Percentiles rank a stretch among this genome's conserved stretches.
Conservation (phyloP, 2,329 filamentous ascomycete genomes). For the Sporothrix schenckii region DNA sequence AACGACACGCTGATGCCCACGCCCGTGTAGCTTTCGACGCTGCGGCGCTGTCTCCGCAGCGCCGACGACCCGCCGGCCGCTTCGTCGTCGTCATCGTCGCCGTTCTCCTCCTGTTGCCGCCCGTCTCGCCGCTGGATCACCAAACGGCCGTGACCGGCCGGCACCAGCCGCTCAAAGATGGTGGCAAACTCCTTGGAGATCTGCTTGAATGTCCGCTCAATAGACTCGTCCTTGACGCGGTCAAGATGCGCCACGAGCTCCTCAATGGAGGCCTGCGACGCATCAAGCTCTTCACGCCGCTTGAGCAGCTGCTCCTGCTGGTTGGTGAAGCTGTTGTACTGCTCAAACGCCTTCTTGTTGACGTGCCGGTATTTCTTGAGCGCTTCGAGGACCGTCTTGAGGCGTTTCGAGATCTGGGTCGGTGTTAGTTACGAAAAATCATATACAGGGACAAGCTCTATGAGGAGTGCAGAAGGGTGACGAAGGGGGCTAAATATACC, state of each 20-base stretch:
- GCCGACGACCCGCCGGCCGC: constrained; percentile 64
- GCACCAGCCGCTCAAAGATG: constrained; percentile 93
- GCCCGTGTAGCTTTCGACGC: constrained; percentile 92
- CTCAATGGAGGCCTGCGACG: constrained; percentile 83
- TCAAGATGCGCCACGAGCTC: constrained; percentile 91
- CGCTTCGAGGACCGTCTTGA: constrained; percentile 89
- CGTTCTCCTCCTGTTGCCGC: constrained; percentile 64
- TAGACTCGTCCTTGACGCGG: constrained; percentile 94
- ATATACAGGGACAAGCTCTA: background rate
- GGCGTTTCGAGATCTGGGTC: constrained; percentile 60
- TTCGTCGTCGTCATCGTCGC: constrained; percentile 69
- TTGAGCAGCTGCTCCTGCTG: constrained; percentile 85
- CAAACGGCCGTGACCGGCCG: constrained; percentile 85
- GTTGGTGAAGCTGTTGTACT: constrained; percentile 95
- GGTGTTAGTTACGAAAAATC: constrained; percentile 26
- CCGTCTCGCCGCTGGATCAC: constrained; percentile 92
- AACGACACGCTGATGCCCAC: constrained; percentile 97
- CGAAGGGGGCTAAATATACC: constrained; percentile 51
- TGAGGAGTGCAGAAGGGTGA: too few species aligned
- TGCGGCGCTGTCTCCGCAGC: constrained; percentile 54
- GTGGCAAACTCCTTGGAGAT: constrained; percentile 90
- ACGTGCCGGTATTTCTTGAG: constrained; percentile 97
- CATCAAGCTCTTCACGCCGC: constrained; percentile 83
- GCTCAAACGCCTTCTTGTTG: constrained; percentile 99
- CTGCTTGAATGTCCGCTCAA: constrained; percentile 97